A percentile compares a stretch with the other conserved stretches of the same genome.
Conservation (phyloP, 306 rosid genomes). For the Astragalus membranaceus region DNA sequence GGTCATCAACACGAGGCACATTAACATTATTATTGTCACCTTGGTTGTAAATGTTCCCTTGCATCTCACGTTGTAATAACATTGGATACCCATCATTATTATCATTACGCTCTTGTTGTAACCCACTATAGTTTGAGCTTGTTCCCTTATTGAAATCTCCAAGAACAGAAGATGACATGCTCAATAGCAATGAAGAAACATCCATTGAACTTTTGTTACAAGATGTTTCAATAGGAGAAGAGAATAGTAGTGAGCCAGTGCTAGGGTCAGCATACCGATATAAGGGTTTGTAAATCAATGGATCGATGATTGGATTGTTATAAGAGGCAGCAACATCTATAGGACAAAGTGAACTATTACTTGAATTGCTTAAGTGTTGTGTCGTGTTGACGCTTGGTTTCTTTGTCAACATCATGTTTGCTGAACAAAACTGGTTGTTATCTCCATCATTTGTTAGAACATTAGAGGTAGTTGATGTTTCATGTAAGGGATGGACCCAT, state of each 20-base stretch:
- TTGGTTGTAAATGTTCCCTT: not conserved
- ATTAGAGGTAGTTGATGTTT: conserved; percentile 25
- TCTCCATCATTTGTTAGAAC: conserved; percentile 26
- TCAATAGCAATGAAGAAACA: conserved; percentile 52
- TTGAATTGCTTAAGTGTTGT: conserved; percentile 19
- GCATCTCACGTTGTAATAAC: conserved; percentile 15
- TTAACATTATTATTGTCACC: not conserved
- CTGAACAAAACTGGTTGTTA: conserved; percentile 34
- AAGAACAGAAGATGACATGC: conserved; percentile 64
- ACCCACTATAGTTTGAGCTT: not conserved
- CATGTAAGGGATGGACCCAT: conserved; percentile 52
- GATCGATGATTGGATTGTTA: conserved; percentile 37
- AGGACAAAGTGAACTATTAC: conserved; percentile 20
- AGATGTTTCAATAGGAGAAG: not conserved
- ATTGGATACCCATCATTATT: conserved; percentile 31
- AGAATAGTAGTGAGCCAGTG: conserved; percentile 18
- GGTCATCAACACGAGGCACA: conserved; percentile 15
- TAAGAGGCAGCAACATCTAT: conserved; percentile 29
- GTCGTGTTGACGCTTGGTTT: conserved; percentile 30
- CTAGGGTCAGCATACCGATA: conserved; percentile 25
- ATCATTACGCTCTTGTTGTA: conserved; percentile 24
- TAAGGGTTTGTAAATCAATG: conserved; percentile 29
- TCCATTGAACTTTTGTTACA: conserved; percentile 29
- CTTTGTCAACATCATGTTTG: conserved; percentile 20
- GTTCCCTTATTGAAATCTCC: conserved; percentile 30